Percentiles rank a stretch among this genome's conserved stretches.
These are phyloP conservation scores for Thielaviopsis ethacetica DNA, from an alignment of 2,329 filamentous ascomycete genomes.

Conservation along the genomic window DNA sequence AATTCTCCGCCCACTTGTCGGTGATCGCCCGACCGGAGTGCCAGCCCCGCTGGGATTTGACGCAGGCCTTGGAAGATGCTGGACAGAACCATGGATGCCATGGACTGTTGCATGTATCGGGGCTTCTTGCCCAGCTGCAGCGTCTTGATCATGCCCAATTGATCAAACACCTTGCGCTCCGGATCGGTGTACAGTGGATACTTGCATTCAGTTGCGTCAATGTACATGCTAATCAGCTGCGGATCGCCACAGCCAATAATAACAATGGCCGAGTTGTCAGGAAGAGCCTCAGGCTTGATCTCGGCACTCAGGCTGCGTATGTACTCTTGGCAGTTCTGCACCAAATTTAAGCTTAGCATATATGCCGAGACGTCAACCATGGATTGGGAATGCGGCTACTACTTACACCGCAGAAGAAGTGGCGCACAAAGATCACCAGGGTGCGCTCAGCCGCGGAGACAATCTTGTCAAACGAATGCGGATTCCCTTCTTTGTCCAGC, in stretches of 20 bases:
- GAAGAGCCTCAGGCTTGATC: slow-evolving; percentile 35
- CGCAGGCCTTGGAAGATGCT: slow-evolving; percentile 44
- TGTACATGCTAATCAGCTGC: slow-evolving; percentile 51
- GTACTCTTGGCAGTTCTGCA: slow-evolving; percentile 61
- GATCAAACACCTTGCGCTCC: slow-evolving; percentile 45
- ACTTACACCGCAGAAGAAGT: slow-evolving; percentile 68
- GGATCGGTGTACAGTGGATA: slow-evolving; percentile 71
- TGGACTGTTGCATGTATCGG: slow-evolving; percentile 43
- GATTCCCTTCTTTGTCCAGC: slow-evolving; percentile 43
- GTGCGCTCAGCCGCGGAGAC: slow-evolving; percentile 40
- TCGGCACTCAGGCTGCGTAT: slow-evolving; percentile 43
- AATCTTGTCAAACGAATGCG: slow-evolving; percentile 44
- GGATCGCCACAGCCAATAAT: slow-evolving; percentile 60
- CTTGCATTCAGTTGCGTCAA: slow-evolving; percentile 41
- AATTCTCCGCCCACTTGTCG: slow-evolving; percentile 64
- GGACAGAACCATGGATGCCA: slow-evolving; percentile 31
- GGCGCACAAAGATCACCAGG: slow-evolving; percentile 57
- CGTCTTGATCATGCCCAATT: slow-evolving; percentile 53
- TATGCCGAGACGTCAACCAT: too few relatives aligned
- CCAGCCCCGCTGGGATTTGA: slow-evolving; percentile 39
- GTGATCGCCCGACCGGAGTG: slow-evolving; percentile 46
- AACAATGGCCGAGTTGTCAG: slow-evolving; percentile 44
- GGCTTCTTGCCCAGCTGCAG: slow-evolving; percentile 42
- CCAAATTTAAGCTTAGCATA: not conserved
- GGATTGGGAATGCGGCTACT: not conserved